These are phyloP conservation scores for Metschnikowia picachoensis DNA, from an alignment of 805 yeast species.

Conservation along the genomic window DNA sequence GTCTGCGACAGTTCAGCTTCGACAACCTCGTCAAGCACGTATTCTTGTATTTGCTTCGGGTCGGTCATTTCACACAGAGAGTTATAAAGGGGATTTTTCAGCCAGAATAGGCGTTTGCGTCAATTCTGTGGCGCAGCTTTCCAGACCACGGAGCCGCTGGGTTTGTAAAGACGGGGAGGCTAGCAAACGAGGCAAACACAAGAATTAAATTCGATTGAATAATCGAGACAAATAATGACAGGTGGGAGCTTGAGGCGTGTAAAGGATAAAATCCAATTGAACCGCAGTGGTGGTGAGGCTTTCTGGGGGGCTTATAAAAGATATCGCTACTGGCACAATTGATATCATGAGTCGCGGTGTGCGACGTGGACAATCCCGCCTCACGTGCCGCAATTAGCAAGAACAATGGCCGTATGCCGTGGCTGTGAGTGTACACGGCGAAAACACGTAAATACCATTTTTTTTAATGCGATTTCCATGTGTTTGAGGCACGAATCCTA, in stretches of 20 bases:
- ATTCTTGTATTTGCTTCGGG: conserved; percentile 24
- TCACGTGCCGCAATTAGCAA: conserved; percentile 9
- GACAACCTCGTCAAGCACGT: conserved; percentile 45
- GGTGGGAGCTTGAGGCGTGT: too few species aligned
- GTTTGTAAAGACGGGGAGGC: too few species aligned
- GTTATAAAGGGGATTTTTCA: background rate
- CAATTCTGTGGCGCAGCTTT: background rate
- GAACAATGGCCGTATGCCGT: background rate
- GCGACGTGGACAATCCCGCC: conserved; percentile 7
- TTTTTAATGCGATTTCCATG: too few species aligned
- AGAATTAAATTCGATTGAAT: too few species aligned
- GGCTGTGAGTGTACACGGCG: background rate
- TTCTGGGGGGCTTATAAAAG: background rate
- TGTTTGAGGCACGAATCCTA: too few species aligned
- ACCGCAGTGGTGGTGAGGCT: background rate
- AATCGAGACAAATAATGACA: too few species aligned
- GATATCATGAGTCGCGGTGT: conserved; percentile 10
- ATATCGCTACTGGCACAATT: conserved; percentile 4
- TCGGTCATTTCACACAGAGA: conserved; percentile 2
- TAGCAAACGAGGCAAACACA: too few species aligned
- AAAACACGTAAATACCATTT: background rate
- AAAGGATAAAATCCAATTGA: too few species aligned
- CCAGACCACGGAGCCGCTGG: too few species aligned
- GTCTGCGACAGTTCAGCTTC: conserved; percentile 51
- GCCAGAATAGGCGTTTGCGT: background rate